Evolutionary conservation across 805 yeast species (phyloP), one percentile per base, ranked within the genome.

Genomic region (Metschnikowia matae): DNA sequence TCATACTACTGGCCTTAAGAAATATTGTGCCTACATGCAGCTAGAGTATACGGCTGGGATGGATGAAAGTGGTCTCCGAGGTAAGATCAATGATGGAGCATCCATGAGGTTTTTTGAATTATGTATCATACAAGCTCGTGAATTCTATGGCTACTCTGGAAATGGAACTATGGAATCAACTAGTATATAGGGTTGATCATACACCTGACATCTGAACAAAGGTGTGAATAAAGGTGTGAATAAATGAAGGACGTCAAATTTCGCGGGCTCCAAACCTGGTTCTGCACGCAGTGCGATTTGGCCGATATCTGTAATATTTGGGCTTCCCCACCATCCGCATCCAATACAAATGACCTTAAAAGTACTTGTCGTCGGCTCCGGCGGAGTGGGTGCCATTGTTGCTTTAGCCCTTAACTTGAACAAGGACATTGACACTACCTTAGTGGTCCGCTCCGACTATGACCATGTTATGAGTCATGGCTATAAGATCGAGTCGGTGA

Each of bases 71-170:
- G 42, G 33, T 15, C 13, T 42, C n/a, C 50, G 46, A 20, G 83
- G 82, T 11, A 77, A 68, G 55, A 84, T 81, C 31, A 84, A 84
- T 2, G 83, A 82, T 48, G 69, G 77, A 1, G 69, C 69, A 26
- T 79, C 74, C 5, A 80, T 89, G 92, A 81, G 82, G 59, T 79
- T 80, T 52, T 83, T 85, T 62, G 97, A 89, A 65, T 72, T 89
- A 48, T 75, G 84, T 40, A 74, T 89, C 15, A 73, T 89, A 6
- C 85, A 84, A 56, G 78, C 86, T 17, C 71, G 79, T 49, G 77
- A 79, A 40, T 64, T 55, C 39, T 73, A 59, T 54, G 61, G 51
- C 29, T 60, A 66, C 52, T 43, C 44, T 13, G 70, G 62, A 2
- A 48, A 50, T 2, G 70, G 71, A 7, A 31, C 6, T 6, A 52